Percentiles rank a stretch among this genome's conserved stretches.
These are phyloP conservation scores for Massospora cicadina DNA, from an alignment of 371 early-diverging fungal genomes.

Conservation along the genomic window DNA sequence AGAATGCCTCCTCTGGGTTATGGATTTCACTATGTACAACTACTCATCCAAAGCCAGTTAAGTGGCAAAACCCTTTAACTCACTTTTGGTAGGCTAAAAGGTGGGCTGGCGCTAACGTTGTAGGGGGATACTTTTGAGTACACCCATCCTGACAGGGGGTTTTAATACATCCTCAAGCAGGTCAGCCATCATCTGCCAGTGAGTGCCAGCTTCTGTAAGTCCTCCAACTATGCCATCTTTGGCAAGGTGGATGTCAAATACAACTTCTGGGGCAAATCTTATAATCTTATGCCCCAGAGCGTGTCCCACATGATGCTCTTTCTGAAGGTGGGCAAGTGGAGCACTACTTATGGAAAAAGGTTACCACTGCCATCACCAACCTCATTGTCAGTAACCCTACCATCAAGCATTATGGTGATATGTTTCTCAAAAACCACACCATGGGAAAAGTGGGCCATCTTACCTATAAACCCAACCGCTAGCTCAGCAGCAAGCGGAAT, in stretches of 20 bases:
- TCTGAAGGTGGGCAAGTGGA: conserved; percentile 25
- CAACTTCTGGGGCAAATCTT: conserved; percentile 63
- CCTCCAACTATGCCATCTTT: conserved; percentile 50
- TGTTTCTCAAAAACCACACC: conserved; percentile 48
- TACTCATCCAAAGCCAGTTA: conserved; percentile 59
- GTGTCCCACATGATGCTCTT: conserved; percentile 47
- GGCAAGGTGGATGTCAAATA: conserved; percentile 61
- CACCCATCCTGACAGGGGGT: conserved; percentile 49
- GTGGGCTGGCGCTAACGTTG: not conserved
- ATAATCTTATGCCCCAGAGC: conserved; percentile 58
- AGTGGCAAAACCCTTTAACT: conserved; percentile 75
- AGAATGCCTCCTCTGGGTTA: conserved; percentile 51
- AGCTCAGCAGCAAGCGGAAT: conserved; percentile 35
- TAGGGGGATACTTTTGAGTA: conserved; percentile 75
- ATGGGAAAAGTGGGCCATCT: conserved; percentile 47
- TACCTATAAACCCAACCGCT: conserved; percentile 51
- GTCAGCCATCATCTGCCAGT: conserved; percentile 70
- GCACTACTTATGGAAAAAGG: conserved; percentile 66
- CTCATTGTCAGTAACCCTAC: conserved; percentile 63
- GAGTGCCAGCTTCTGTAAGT: conserved; percentile 67
- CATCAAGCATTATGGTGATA: conserved; percentile 68
- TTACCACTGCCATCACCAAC: conserved; percentile 64
- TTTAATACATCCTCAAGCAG: conserved; percentile 64
- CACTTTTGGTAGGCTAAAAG: conserved; percentile 30
- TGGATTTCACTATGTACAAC: conserved; percentile 67